Conservation (phyloP, 2,329 filamentous ascomycete species). For the Penicillium sp. region DNA sequence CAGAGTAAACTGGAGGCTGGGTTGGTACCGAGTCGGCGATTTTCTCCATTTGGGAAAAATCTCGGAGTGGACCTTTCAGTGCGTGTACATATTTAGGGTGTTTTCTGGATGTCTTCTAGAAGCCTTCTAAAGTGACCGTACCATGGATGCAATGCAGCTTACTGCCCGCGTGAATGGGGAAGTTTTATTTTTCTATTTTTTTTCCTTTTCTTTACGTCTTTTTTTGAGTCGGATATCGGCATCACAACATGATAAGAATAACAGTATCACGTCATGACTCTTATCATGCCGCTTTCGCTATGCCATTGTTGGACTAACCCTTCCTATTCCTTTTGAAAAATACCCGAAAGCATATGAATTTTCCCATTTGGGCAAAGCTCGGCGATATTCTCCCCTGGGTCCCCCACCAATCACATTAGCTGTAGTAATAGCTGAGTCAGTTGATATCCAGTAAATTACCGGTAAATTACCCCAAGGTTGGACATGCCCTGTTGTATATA, state of each 20-base stretch:
- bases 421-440: conserved; percentile 13
- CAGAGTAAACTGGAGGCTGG: conserved; percentile 6
- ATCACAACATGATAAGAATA: conserved; percentile 9
- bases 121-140: conserved; percentile 18
- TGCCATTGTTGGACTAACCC: conserved; percentile 7
- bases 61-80: conserved; percentile 14
- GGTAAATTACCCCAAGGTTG: background rate
- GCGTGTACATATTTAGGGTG: conserved; percentile 19
- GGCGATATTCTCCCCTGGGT: background rate
- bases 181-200: background rate
- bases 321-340: background rate
- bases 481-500: conserved; percentile 9
- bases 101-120: conserved; percentile 39
- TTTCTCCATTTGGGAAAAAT: background rate
- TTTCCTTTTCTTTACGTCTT: background rate
- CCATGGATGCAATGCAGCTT: conserved; percentile 22
- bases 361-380: conserved; percentile 17
- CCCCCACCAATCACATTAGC: conserved; percentile 13
- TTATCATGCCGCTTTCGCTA: conserved; percentile 24
- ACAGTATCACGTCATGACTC: conserved; percentile 23
- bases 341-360: conserved; percentile 12
- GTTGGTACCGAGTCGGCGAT: conserved; percentile 11
- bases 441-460: background rate
- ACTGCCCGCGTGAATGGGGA: background rate
- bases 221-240: conserved; percentile 1